Base-by-base conservation (phyloP, 2,329 filamentous ascomycete genomes). In the Exophiala sp. region DNA sequence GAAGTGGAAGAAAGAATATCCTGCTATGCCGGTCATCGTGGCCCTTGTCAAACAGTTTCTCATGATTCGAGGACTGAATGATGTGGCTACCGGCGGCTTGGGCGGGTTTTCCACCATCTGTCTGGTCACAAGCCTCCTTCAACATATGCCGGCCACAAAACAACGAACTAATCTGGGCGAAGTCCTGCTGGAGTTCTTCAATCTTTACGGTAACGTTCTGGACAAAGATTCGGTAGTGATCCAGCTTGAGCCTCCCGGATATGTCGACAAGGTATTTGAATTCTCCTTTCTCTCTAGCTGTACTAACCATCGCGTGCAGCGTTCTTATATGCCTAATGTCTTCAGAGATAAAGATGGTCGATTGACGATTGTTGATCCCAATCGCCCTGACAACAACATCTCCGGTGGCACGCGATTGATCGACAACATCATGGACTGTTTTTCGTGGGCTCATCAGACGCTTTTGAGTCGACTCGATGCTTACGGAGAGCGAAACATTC, bases 61-160 rank as follows among this genome's bases (percentile, higher is more conserved):
- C 21, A 76, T 86, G 30, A 94, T 98, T 81, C 82, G 89, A 54
- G 87, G 84, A 1, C 74, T 96, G 45, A 96, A 96, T 60, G 93
- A 98, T 67, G 90, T 95, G 2, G 85, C 87, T 34, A 87, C 82
- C 53, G 93, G 93, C 48, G 93, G 93, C 2, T 81, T 98, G 45
- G 93, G 93, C 46, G 93, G 93, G 2, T 97, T 96, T 65, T 88
- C 89, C 1, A 85, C 95, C 57, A 96, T 91, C 48, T 98, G 93
- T 71, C 75, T 98, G 55, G 87, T 96, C 4, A 87, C 93, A 51
- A 93, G 86, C 72, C 82, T 95, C 67, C 71, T 97, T 40, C 86
- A 95, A 64, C 75, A 87, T 57, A 80, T 89, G 73, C 87, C 88
- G 1, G 74, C 81, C 30, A 76, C 83, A 42, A 38, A 39, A 30